A percentile compares a stretch with the other conserved stretches of the same genome.
Evolutionary conservation across 1,139 yeast genomes (phyloP).

Genomic region (Protomyces inundatus): DNA sequence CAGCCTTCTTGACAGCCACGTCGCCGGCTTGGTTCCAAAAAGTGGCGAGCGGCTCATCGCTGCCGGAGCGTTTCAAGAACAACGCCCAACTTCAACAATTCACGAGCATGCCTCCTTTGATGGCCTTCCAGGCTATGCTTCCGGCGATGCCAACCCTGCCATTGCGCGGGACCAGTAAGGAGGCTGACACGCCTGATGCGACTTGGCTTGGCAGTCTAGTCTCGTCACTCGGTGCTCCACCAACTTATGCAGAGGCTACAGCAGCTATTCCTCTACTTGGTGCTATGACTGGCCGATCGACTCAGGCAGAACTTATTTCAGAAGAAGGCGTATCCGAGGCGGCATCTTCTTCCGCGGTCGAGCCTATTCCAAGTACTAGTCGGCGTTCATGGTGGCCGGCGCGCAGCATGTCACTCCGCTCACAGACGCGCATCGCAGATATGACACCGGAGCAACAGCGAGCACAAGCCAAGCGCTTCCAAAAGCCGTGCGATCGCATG

Average conservation of each 20-base stretch:
- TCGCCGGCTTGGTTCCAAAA: constrained; percentile 17
- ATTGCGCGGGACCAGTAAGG: not conserved
- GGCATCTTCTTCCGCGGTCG: too few relatives aligned
- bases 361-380: too few relatives aligned
- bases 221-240: constrained; percentile 13
- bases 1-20: constrained; percentile 10
- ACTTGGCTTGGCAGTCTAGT: constrained; percentile 13
- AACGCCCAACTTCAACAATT: not conserved
- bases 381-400: not conserved
- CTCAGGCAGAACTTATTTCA: too few relatives aligned
- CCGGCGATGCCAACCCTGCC: not conserved
- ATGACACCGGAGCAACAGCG: constrained; percentile 21
- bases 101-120: not conserved
- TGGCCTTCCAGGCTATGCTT: constrained; percentile 18
- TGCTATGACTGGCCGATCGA: not conserved
- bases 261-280: not conserved
- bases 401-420: not conserved
- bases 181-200: not conserved
- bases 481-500: constrained; percentile 19
- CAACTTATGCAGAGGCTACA: constrained; percentile 18
- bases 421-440: constrained; percentile 10
- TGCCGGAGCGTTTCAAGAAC: constrained; percentile 1
- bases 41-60: not conserved
- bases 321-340: too few relatives aligned
- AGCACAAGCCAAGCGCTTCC: constrained; percentile 12